Base-by-base conservation (phyloP, 495 filamentous ascomycete genomes). In the Xylaria palmicola region DNA sequence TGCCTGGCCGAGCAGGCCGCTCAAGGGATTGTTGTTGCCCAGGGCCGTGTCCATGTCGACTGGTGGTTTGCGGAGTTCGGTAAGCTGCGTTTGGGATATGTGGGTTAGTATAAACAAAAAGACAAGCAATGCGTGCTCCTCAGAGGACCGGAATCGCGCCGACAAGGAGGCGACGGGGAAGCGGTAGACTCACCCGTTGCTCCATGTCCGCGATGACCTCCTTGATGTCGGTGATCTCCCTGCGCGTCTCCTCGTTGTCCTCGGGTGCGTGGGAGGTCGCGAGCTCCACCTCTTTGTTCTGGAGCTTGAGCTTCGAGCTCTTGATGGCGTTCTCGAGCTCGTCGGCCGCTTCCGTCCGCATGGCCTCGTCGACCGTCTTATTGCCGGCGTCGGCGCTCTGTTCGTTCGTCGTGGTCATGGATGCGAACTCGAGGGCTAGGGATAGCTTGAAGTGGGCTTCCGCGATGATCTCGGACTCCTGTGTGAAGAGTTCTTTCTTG, bases 381-480 rank as follows among this genome's bases (percentile, higher is more conserved):
- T 72, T 65, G 8, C 64, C 66, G 3, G 65, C 62, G 29, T 62
- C 67, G 10, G 65, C 73, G 8, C 75, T 72, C 30, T 82, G 80
- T 36, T 84, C 82, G 27, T 80, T 74, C 13, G 81, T 79, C 39
- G 86, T 83, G 32, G 83, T 90, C n/a, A 91, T 83, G 0, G 91
- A 91, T 12, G 89, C 88, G 63, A 98, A 98, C 72, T 99, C 94
- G 19, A 98, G 84, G 0, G 94, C 95, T 41, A 99, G 86, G 1
- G 95, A 96, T 44, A 98, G 85, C 72, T 97, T 97, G 78, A 87
- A 98, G 72, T 98, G 90, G 37, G 90, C 93, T 80, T 99, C 94
- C 30, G 93, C 92, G 55, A 97, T 80, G 19, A 93, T 81, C 54
- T 88, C 86, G 39, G 91, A 93, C 49, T 94, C 89, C 49, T 85